phyloP scores from a whole-genome alignment of 306 rosid species.

The Arachis stenosperma region DNA sequence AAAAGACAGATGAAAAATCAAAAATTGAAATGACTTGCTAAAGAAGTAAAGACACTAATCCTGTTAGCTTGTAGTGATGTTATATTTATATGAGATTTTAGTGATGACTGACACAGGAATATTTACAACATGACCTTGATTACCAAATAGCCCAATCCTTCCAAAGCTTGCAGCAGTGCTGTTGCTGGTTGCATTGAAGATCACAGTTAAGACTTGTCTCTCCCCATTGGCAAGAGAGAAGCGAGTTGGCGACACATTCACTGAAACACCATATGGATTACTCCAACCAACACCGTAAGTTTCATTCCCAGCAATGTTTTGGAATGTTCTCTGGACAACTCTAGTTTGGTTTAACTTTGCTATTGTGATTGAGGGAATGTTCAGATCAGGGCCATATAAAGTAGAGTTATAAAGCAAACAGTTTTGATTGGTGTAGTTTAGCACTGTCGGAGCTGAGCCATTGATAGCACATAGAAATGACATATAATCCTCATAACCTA shows the following conservation, averaged over 20 bases:
- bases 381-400: constrained; percentile 68
- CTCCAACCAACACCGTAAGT: constrained; percentile 79
- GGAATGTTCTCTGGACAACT: constrained; percentile 63
- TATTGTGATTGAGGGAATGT: constrained; percentile 89
- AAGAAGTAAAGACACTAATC: constrained; percentile 10
- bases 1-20: constrained; percentile 8
- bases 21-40: constrained; percentile 7
- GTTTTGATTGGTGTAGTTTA: constrained; percentile 77
- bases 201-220: constrained; percentile 66
- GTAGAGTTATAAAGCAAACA: constrained; percentile 64
- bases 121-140: constrained; percentile 77
- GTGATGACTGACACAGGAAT: constrained; percentile 75
- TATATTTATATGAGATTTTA: constrained; percentile 52
- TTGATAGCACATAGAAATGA: constrained; percentile 85
- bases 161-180: constrained; percentile 83
- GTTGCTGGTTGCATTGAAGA: constrained; percentile 63
- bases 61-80: constrained; percentile 44
- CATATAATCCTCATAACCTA: constrained; percentile 84
- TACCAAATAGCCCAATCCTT: constrained; percentile 89
- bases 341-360: constrained; percentile 74
- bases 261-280: constrained; percentile 78
- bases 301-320: constrained; percentile 71
- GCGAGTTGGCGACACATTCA: constrained; percentile 68
- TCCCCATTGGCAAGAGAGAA: constrained; percentile 62
- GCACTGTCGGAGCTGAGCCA: constrained; percentile 77